Evolutionary conservation across 2,329 filamentous ascomycete genomes (phyloP).

Genomic region (Talaromyces marneffei): DNA sequence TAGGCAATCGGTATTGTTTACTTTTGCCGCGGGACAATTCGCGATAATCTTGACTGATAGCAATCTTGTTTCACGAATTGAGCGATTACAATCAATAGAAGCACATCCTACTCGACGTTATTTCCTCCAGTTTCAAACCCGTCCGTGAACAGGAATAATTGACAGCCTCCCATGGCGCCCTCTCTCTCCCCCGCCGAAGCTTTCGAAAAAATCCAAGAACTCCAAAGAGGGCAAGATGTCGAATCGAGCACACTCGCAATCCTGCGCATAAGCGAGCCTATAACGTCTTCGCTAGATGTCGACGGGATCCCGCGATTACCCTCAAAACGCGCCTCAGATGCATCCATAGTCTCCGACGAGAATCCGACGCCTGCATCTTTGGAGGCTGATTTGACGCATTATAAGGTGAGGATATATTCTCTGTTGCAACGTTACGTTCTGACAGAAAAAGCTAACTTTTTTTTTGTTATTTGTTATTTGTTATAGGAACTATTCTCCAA

Average conservation of each 20-base stretch:
- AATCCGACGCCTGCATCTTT: slow-evolving; percentile 69
- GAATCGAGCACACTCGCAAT: slow-evolving; percentile 54
- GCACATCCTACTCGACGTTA: no score
- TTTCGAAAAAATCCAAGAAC: slow-evolving; percentile 43
- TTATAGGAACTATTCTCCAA: slow-evolving; percentile 81
- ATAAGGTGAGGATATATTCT: slow-evolving; percentile 54
- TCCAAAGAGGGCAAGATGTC: slow-evolving; percentile 29
- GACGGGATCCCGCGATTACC: slow-evolving; percentile 25
- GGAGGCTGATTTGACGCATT: slow-evolving; percentile 78
- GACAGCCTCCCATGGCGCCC: slow-evolving; percentile 17
- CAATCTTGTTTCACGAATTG: not conserved
- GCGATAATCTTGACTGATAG: not conserved
- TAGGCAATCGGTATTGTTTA: slow-evolving; percentile 10
- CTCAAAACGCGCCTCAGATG: slow-evolving; percentile 62
- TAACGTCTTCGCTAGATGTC: slow-evolving; percentile 46
- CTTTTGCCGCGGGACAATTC: not conserved
- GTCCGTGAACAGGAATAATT: not conserved
- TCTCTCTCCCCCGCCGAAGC: slow-evolving; percentile 21
- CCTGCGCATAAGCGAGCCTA: slow-evolving; percentile 68
- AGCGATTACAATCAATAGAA: not conserved
- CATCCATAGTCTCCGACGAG: slow-evolving; percentile 59
- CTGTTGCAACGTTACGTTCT: not conserved
- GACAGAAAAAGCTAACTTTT: no score
- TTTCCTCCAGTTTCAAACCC: no score
- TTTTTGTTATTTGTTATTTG: not conserved